Evolutionary conservation across 2,329 filamentous ascomycete species (phyloP).

Genomic region (Domatiomyces catenatus): DNA sequence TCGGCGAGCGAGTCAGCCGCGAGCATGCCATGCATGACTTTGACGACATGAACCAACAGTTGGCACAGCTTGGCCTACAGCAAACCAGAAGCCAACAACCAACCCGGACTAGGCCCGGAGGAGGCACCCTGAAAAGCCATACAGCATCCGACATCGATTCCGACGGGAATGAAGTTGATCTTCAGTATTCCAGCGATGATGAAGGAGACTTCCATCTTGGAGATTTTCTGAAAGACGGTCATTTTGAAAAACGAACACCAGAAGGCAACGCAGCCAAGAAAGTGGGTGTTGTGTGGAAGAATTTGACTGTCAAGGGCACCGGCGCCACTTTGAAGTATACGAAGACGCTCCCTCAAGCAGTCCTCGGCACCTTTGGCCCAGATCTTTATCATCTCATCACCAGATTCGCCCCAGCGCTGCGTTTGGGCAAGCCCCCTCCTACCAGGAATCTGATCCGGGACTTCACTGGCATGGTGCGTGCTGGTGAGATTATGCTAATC

Average conservation of each 20-base stretch:
- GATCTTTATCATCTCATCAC: constrained; percentile 55
- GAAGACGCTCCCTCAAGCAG: constrained; percentile 56
- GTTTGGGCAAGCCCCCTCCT: constrained; percentile 33
- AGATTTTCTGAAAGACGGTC: constrained; percentile 57
- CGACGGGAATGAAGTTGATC: constrained; percentile 22
- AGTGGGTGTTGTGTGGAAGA: constrained; percentile 61
- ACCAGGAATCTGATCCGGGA: constrained; percentile 46
- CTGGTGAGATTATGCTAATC: constrained; percentile 58
- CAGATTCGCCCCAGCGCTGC: constrained; percentile 37
- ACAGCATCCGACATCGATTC: constrained; percentile 26
- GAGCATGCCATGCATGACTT: constrained; percentile 44
- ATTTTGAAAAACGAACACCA: constrained; percentile 57
- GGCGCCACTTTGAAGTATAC: constrained; percentile 53
- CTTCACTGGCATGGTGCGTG: constrained; percentile 51
- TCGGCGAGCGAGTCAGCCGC: constrained; percentile 38
- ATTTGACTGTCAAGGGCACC: constrained; percentile 58
- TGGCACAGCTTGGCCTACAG: constrained; percentile 37
- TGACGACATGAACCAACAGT: constrained; percentile 40
- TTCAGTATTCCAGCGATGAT: constrained; percentile 20
- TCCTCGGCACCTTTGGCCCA: constrained; percentile 65
- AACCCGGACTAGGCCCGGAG: constrained; percentile 4
- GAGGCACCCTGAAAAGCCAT: constrained; percentile 19
- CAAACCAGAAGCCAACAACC: constrained; percentile 18
- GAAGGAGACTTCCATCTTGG: constrained; percentile 50
- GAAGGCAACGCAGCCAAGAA: constrained; percentile 54